Evolutionary conservation across 1,284 basidiomycete species (phyloP).

Genomic region (Paramarasmius palmivorus): DNA sequence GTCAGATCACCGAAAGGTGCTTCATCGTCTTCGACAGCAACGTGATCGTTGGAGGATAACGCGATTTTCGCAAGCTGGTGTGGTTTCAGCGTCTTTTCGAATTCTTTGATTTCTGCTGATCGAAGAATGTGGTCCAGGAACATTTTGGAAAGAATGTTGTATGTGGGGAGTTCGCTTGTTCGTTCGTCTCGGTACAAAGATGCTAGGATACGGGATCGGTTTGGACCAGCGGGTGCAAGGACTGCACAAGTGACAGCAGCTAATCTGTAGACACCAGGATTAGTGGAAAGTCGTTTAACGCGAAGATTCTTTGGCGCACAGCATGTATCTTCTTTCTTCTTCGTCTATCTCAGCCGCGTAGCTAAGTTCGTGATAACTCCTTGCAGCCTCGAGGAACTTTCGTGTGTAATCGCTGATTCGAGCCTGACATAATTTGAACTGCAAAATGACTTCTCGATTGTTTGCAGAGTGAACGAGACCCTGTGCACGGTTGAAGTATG

Average conservation of each 20-base stretch:
- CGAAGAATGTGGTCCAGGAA: conserved; percentile 96
- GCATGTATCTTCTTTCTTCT: conserved; percentile 83
- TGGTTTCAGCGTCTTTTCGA: conserved; percentile 83
- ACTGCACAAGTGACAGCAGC: conserved; percentile 95
- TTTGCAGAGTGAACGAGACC: conserved; percentile 79
- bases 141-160: conserved; percentile 95
- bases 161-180: conserved; percentile 74
- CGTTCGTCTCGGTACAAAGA: conserved; percentile 95
- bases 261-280: conserved; percentile 45
- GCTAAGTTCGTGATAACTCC: conserved; percentile 91
- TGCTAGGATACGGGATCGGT: conserved; percentile 89
- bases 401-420: conserved; percentile 90
- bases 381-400: conserved; percentile 94
- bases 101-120: conserved; percentile 84
- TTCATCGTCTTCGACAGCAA: conserved; percentile 62
- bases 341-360: conserved; percentile 88
- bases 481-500: conserved; percentile 95
- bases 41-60: conserved; percentile 75
- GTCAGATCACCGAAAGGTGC: conserved; percentile 37
- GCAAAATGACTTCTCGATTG: conserved; percentile 76
- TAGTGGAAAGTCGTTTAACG: conserved; percentile 1
- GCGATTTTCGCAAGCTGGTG: conserved; percentile 93
- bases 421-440: conserved; percentile 90
- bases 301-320: conserved; percentile 51
- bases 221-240: conserved; percentile 95